phyloP scores from a whole-genome alignment of 164 flowering plant species.

The Magnolia changhungtana region DNA sequence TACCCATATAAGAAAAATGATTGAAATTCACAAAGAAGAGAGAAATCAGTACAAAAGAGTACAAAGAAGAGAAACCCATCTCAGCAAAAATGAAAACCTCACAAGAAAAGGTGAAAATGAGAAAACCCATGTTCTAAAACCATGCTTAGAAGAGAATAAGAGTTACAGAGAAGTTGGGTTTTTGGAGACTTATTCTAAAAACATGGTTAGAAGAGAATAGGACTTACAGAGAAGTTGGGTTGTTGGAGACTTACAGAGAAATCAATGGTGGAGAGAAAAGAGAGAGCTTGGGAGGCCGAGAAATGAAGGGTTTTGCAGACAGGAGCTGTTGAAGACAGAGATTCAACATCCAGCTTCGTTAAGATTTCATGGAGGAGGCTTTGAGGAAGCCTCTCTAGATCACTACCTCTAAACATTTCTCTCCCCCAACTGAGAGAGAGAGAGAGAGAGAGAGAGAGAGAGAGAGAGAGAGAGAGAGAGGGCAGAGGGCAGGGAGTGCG shows the following conservation, averaged over 20 bases:
- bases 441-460: no score
- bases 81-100: neutral
- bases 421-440: no score
- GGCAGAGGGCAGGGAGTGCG: no score
- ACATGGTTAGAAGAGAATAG: neutral
- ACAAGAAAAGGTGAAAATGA: neutral
- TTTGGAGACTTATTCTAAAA: no score
- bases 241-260: conserved; percentile 27
- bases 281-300: conserved; percentile 24
- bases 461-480: no score
- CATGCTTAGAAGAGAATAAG: neutral
- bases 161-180: neutral
- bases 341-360: conserved; percentile 32
- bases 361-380: conserved; percentile 27
- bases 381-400: conserved; percentile 26
- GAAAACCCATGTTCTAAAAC: neutral
- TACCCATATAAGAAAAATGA: neutral
- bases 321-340: conserved; percentile 33
- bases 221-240: neutral
- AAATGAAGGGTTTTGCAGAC: conserved; percentile 27
- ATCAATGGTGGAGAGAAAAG: conserved; percentile 28
- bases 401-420: no score
- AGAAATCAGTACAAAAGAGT: neutral
- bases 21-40: neutral
- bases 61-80: neutral